Percentiles rank a stretch among this genome's conserved stretches.
phyloP scores from a whole-genome alignment of 139 green algal species.

The Volvox reticuliferus region DNA sequence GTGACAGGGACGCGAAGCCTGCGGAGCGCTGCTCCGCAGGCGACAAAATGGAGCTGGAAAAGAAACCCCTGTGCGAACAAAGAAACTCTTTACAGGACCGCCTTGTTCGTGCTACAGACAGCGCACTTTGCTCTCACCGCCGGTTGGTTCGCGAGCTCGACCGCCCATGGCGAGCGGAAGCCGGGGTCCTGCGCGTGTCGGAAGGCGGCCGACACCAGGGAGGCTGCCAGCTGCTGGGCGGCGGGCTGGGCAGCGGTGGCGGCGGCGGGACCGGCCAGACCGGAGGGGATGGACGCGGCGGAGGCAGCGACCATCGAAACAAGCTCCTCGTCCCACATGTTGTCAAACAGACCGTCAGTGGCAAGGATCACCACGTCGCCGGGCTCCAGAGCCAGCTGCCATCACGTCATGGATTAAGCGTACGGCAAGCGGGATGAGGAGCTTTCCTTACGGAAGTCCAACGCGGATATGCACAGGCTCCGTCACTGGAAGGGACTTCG shows the following conservation, averaged over 20 bases:
- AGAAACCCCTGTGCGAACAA: no score
- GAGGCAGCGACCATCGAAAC: constrained; percentile 56
- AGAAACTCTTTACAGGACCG: no score
- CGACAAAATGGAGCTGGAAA: no score
- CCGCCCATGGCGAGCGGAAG: constrained; percentile 77
- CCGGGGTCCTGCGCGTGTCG: constrained; percentile 38
- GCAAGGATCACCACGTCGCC: constrained; percentile 89
- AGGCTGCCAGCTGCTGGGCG: constrained; percentile 32
- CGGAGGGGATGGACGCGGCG: neutral
- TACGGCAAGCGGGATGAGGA: neutral
- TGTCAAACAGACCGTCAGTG: constrained; percentile 97
- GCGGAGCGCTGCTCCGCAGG: no score
- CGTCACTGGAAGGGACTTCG: no score
- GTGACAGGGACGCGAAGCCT: no score
- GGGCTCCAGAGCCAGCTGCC: constrained; percentile 58
- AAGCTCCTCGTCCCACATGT: constrained; percentile 93
- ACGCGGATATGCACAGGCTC: no score
- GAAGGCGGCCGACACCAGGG: constrained; percentile 22
- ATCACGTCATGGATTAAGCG: neutral
- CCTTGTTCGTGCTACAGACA: no score
- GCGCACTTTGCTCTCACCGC: neutral
- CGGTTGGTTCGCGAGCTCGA: constrained; percentile 64
- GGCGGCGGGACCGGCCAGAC: neutral
- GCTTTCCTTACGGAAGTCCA: neutral
- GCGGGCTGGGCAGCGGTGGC: neutral